Base-by-base conservation (phyloP, 1,284 basidiomycete genomes). In the Earliella scabrosa region DNA sequence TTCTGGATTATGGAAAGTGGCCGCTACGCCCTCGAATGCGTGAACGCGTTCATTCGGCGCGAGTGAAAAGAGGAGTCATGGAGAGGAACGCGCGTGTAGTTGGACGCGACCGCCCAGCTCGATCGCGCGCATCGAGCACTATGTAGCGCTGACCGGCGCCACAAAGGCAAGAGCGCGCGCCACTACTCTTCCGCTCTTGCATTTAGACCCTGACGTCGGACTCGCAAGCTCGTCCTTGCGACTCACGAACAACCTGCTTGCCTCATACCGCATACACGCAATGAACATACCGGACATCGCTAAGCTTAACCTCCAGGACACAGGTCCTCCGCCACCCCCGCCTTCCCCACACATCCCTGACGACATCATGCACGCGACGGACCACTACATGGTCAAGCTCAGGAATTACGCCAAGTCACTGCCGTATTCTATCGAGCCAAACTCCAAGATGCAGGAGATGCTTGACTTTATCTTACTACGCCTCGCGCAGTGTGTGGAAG, bases 351-450 rank as follows among this genome's bases (percentile, higher is more conserved):
- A 31, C 27, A 65, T 77, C 36, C 70, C 74, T 20, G 69, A 75
- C 52, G 73, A 80, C 66, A 73, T 76, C 31, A 68, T 71, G 49
- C 63, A 72, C 36, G 63, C 69, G 29, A 68, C 73, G 21, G 80
- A 86, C 63, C 77, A 69, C 16, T 80, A 81, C 65, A 74, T 84
- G 68, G 71, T 76, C 60, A 88, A 87, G 65, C 74, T 88, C 41
- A 80, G 79, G 69, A 75, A 75, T 48, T 87, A 88, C 71, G 83
- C 85, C 36, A 72, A 74, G 50, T 81, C 79, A 9, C 68, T 98
- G 41, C 95, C 95, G 2, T 97, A 97, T 71, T 79, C 83, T 3
- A 85, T 90, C 61, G 95, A 97, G 73, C 77, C 88, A 0, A 80
- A 93, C 56, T 84, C 85, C 13, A 85, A 87, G 66, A 94, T 96